Evolutionary conservation across 2,329 filamentous ascomycete species (phyloP), one percentile per base, ranked within the genome.

Genomic region (Fonsecaea pedrosoi): DNA sequence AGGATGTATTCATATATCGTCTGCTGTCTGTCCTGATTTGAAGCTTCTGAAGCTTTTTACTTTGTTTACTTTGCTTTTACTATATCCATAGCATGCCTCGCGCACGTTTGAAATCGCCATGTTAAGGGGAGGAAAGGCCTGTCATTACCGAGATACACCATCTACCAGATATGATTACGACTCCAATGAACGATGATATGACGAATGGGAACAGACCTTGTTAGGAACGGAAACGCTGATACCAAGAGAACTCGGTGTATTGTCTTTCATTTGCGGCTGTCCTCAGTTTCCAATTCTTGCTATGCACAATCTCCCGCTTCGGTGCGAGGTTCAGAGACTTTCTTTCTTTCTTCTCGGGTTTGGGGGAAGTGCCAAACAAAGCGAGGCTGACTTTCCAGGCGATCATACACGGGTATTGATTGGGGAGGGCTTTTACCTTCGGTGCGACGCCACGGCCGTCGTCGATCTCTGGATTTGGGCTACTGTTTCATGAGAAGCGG

Each of bases 111-210:
- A 25, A 32, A 18, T 34, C 25, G 42, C 30, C 21, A 10, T 37
- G n/a, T 50, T 21, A 40, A 25, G 25, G 25, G 25, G 25, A 37
- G 12, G 45, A 10, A n/a, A 12, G 59, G 18, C 59, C 59, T 61
- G 59, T 61, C 59, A 54, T 13, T 61, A 61, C 59, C 59, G 45
- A 61, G 59, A 61, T 61, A 54, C 57, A 37, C 42, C 30, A 34
- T 48, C 32, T 21, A 61, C n/a, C 35, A 48, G 6, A 53, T 53
- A 45, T 32, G 45, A 15, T 61, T 15, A 61, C 34, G 59, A 61
- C 30, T 42, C 32, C 12, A 60, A 35, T 40, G 25, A 58, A 60
- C 18, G 18, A 60, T 18, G 10, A 60, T 9, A 25, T 8, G 8
- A 50, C 25, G 40, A 50, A 35, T 15, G 45, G 32, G 50, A 35